Evolutionary conservation across 768 basidiomycete genomes (phyloP).

Genomic region (Leccinum fibrillosum): DNA sequence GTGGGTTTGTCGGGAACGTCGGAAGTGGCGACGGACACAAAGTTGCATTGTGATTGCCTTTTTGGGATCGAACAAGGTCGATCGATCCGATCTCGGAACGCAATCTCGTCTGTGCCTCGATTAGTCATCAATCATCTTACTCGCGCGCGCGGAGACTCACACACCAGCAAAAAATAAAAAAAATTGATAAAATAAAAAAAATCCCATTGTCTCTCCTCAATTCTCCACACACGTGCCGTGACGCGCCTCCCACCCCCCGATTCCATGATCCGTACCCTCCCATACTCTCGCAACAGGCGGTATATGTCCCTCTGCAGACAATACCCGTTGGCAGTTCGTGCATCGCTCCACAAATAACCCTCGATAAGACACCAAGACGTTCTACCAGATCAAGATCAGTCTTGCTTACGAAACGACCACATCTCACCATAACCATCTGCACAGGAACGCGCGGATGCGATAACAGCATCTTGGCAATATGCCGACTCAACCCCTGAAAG

Average conservation of each 20-base stretch:
- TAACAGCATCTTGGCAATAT: conserved; percentile 59
- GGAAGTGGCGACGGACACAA: conserved; percentile 4
- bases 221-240: conserved; percentile 45
- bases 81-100: conserved; percentile 15
- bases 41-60: conserved; percentile 16
- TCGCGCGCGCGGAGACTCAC: neutral
- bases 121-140: neutral
- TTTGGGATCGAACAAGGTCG: conserved; percentile 28
- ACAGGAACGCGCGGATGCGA: conserved; percentile 51
- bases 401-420: neutral
- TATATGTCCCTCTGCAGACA: conserved; percentile 67
- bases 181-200: neutral
- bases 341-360: conserved; percentile 64
- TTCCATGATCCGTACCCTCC: conserved; percentile 27
- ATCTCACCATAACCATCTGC: conserved; percentile 49
- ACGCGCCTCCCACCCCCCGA: conserved; percentile 46
- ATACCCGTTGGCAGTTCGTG: conserved; percentile 56
- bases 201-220: conserved; percentile 6
- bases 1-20: neutral
- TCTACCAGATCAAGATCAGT: conserved; percentile 31
- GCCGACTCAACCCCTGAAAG: conserved; percentile 64
- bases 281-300: conserved; percentile 67
- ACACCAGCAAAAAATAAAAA: neutral
- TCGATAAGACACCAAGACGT: conserved; percentile 52
- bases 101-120: conserved; percentile 13